Base-by-base conservation (phyloP, 257 asterid species). In the Cruciata laevipes region DNA sequence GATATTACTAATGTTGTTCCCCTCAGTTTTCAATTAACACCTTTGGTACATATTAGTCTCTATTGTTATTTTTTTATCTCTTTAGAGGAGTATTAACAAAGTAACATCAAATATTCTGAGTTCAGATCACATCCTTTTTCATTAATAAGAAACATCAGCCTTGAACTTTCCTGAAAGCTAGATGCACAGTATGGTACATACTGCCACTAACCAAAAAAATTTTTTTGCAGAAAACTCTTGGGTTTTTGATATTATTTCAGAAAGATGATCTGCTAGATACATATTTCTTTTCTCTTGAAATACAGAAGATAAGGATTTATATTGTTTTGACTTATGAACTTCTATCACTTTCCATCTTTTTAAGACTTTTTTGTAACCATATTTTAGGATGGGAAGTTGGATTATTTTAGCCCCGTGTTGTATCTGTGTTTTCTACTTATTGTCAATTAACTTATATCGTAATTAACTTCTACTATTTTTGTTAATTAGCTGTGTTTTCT, bases 1-100 rank as follows among this genome's bases (percentile, higher is more conserved):
- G 38, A 51, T 56, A 60, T 66, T 68, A 11, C 62, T 5, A 70
- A 60, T 40, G 65, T 56, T 70, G 38, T 66, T 35, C 69, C 68
- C 38, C 16, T 51, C 42, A 16, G 37, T 47, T 16, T 17, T 27
- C 9, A 42, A 23, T 6, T 57, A 57, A 27, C 62, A 32, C 12
- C 33, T 24, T 23, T 57, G 30, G 13, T 13, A 57, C 30, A 6
- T 25, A 21, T 21, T 57, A 57, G 33, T 30, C 42, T n/a, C 13
- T 23, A 31, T 60, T 11, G 16, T 59, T 56, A 18, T n/a, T 56
- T 21, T 20, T 58, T 58, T n/a, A 4, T 61, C 24, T 61, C 47
- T 61, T 37, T 17, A 14, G 40, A 32, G 37, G 13, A 12, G 64
- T 11, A 11, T 12, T 11, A 27, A 30, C 23, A 18, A 2, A 60